Conservation (phyloP, 495 filamentous ascomycete species). For the Penicillium crystallinum region DNA sequence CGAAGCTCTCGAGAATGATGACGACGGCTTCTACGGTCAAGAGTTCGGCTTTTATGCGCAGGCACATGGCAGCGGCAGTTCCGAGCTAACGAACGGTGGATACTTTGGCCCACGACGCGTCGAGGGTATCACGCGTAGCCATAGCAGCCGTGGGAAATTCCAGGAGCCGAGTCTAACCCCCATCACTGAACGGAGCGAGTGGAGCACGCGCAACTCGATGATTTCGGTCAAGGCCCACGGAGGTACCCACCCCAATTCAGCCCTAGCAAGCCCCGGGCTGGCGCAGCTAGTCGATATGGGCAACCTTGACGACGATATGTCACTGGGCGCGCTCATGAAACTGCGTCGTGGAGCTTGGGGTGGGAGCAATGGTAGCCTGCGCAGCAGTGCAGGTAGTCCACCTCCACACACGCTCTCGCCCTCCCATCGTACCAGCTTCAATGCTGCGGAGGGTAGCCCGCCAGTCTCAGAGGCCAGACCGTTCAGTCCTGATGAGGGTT, state of each 20-base stretch:
- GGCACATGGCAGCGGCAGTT: conserved; percentile 43
- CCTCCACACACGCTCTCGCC: conserved; percentile 33
- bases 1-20: conserved; percentile 84
- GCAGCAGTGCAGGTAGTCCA: conserved; percentile 59
- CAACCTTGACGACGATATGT: conserved; percentile 64
- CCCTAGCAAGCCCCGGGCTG: conserved; percentile 54
- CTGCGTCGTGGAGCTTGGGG: conserved; percentile 73
- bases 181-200: conserved; percentile 94
- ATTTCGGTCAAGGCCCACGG: conserved; percentile 64
- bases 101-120: conserved; percentile 74
- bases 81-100: conserved; percentile 71
- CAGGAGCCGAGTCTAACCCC: conserved; percentile 89
- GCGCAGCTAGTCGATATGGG: conserved; percentile 69
- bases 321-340: conserved; percentile 63
- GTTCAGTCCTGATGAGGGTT: conserved; percentile 14
- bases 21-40: conserved; percentile 89
- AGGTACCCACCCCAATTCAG: conserved; percentile 36
- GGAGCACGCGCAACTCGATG: conserved; percentile 87
- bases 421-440: conserved; percentile 36
- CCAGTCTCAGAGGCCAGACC: conserved; percentile 13
- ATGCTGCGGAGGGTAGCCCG: conserved; percentile 34
- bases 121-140: conserved; percentile 58
- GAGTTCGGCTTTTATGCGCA: conserved; percentile 96
- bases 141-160: conserved; percentile 65
- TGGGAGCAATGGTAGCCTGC: conserved; percentile 68